Conservation (phyloP, 805 yeast genomes). For the Saturnispora gosingensis region DNA sequence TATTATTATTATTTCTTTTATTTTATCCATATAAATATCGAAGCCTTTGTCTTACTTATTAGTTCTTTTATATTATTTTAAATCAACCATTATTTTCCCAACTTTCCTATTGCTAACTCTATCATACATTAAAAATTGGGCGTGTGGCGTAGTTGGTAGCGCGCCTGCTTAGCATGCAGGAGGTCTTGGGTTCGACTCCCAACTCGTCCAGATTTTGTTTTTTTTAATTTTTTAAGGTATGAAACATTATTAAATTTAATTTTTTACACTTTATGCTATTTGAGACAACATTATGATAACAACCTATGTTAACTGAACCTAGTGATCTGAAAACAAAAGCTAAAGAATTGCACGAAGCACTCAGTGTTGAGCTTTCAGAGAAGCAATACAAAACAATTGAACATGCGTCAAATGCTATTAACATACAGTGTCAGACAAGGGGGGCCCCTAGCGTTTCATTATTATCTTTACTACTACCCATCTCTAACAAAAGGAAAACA, state of each 20-base stretch:
- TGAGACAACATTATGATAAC: background rate
- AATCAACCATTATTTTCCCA: too few relatives aligned
- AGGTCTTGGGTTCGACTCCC: slow-evolving; percentile 57
- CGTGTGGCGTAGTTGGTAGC: slow-evolving; percentile 82
- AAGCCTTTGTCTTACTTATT: too few relatives aligned
- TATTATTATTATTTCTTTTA: too few relatives aligned
- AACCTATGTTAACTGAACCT: background rate
- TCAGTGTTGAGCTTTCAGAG: background rate
- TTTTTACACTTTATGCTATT: background rate
- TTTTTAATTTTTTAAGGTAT: background rate
- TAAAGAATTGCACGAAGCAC: background rate
- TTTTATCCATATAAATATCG: too few relatives aligned
- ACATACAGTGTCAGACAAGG: background rate
- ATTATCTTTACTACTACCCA: background rate
- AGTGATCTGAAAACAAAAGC: background rate
- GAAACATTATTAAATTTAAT: background rate
- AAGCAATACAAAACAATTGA: background rate
- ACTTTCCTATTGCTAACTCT: too few relatives aligned
- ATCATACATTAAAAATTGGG: too few relatives aligned
- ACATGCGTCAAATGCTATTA: background rate
- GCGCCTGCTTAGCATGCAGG: slow-evolving; percentile 74
- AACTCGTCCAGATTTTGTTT: slow-evolving; percentile 15
- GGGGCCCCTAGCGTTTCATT: background rate
- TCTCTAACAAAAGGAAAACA: background rate
- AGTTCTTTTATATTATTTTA: too few relatives aligned